These are phyloP conservation scores for Pseudopediastrum boryanum DNA, from an alignment of 139 green algal species.

Conservation along the genomic window DNA sequence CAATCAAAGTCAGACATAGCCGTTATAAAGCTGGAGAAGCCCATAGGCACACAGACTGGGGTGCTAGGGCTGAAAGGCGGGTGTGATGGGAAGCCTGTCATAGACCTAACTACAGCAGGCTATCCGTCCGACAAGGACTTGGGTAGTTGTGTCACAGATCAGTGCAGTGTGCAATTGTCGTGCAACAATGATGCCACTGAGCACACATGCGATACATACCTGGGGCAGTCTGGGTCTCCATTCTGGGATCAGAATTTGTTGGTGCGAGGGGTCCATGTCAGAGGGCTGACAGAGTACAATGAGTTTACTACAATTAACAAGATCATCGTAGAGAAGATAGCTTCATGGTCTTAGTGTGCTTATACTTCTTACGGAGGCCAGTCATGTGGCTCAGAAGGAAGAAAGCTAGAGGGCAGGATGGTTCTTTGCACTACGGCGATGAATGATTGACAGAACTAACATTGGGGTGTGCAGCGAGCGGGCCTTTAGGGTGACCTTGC, in stretches of 20 bases:
- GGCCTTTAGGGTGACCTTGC: too few relatives aligned
- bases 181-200: conserved; percentile 8
- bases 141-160: conserved; percentile 1
- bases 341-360: too few relatives aligned
- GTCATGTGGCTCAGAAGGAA: too few relatives aligned
- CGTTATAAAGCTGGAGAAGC: background rate
- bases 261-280: conserved; percentile 26
- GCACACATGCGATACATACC: conserved; percentile 33
- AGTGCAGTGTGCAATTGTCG: conserved; percentile 1
- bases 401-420: too few relatives aligned
- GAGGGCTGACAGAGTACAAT: conserved; percentile 11
- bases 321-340: conserved; percentile 12
- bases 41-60: background rate
- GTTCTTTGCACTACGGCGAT: too few relatives aligned
- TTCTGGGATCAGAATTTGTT: conserved; percentile 23
- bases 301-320: conserved; percentile 30
- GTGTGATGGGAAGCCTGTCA: background rate
- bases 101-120: conserved; percentile 10
- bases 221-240: conserved; percentile 25
- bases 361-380: too few relatives aligned
- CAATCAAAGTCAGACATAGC: conserved; percentile 21
- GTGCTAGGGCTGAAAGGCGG: conserved; percentile 6
- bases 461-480: too few relatives aligned
- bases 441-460: too few relatives aligned
- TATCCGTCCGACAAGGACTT: conserved; percentile 27